Conservation (phyloP, 768 basidiomycete species). For the Serendipita indica region DNA sequence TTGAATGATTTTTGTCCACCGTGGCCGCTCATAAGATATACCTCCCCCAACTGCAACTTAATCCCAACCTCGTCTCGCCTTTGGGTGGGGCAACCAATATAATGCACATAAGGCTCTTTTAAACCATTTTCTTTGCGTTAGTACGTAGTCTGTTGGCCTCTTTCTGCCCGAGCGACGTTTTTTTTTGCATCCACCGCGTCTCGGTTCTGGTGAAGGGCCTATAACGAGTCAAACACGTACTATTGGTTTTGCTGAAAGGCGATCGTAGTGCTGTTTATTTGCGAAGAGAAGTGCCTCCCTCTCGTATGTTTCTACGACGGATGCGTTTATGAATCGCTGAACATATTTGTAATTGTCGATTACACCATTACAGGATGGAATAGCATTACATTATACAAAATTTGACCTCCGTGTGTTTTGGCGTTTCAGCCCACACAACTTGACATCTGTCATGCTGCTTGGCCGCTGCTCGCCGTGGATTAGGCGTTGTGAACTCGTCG, state of each 20-base stretch:
- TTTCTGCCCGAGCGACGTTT: constrained; percentile 6
- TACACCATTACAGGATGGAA: neutral
- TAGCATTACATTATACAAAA: neutral
- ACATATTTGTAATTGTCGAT: neutral
- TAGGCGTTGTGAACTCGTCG: neutral
- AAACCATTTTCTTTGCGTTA: neutral
- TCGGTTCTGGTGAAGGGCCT: constrained; percentile 10
- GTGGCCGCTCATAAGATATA: neutral
- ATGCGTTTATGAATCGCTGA: constrained; percentile 8
- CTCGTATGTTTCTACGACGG: neutral
- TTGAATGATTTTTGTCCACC: no score
- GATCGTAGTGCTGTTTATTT: neutral
- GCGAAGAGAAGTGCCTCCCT: constrained; percentile 8
- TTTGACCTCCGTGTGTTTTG: neutral
- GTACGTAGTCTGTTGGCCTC: neutral
- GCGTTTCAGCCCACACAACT: neutral
- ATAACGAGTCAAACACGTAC: no score
- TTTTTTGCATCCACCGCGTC: neutral
- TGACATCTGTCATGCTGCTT: neutral
- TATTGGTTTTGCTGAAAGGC: no score
- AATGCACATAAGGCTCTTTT: neutral
- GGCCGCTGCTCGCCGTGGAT: neutral
- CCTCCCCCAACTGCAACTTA: neutral
- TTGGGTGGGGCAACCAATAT: neutral
- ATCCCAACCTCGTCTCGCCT: neutral